phyloP scores from a whole-genome alignment of 345 rosid genomes.

The Cardamine chenopodiifolia region DNA sequence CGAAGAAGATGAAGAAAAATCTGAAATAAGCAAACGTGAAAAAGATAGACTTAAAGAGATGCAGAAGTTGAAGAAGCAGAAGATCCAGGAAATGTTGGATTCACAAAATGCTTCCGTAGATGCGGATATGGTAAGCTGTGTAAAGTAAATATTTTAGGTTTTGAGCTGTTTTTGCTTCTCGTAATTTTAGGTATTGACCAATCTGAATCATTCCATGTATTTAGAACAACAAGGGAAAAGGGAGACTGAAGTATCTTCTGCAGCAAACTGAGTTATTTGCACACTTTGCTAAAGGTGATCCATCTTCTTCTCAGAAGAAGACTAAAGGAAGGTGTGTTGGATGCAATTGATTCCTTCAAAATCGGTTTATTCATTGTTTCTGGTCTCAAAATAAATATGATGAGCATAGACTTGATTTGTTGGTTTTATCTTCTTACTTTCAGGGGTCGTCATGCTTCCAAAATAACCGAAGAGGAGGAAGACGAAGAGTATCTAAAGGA shows the following conservation, averaged over 20 bases:
- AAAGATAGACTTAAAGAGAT: slow-evolving; percentile 82
- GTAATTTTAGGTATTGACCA: not conserved
- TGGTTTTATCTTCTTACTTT: slow-evolving; percentile 12
- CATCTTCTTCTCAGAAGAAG: slow-evolving; percentile 71
- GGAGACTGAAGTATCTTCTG: slow-evolving; percentile 84
- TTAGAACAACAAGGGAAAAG: slow-evolving; percentile 88
- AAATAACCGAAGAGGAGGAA: slow-evolving; percentile 97
- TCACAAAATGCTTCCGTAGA: slow-evolving; percentile 89
- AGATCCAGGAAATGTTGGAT: slow-evolving; percentile 92
- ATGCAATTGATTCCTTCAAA: not conserved
- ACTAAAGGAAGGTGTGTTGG: slow-evolving; percentile 75
- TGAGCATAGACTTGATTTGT: not conserved
- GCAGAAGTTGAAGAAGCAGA: slow-evolving; percentile 87
- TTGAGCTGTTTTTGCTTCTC: slow-evolving; percentile 10
- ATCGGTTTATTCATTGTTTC: not conserved
- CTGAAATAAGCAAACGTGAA: slow-evolving; percentile 81
- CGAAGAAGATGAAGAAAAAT: slow-evolving; percentile 45
- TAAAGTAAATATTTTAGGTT: not conserved
- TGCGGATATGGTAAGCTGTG: slow-evolving; percentile 77
- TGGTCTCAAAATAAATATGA: not conserved
- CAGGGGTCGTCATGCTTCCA: slow-evolving; percentile 99
- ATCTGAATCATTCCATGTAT: not conserved
- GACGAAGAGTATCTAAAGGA: slow-evolving; percentile 97
- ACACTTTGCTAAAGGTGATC: slow-evolving; percentile 91
- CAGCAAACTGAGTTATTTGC: slow-evolving; percentile 98